Conservation (phyloP, 805 yeast genomes). For the Lachancea sp. region DNA sequence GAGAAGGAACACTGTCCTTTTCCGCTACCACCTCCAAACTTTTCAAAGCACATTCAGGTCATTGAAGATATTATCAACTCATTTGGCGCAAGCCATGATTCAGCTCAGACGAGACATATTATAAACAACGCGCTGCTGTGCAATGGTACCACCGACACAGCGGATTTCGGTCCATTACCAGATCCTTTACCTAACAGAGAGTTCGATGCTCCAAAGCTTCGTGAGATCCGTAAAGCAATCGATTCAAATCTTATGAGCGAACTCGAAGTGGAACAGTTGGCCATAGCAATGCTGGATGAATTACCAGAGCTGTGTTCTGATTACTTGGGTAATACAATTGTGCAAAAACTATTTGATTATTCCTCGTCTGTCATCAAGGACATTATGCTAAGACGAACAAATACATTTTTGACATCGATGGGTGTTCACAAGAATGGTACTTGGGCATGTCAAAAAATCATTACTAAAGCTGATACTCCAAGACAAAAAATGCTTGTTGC, state of each 20-base stretch:
- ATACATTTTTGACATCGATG: constrained; percentile 80
- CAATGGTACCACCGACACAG: constrained; percentile 39
- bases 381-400: constrained; percentile 69
- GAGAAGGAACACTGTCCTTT: constrained; percentile 35
- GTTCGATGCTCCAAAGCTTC: constrained; percentile 79
- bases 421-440: constrained; percentile 97
- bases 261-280: constrained; percentile 71
- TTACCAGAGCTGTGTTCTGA: constrained; percentile 88
- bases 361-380: constrained; percentile 67
- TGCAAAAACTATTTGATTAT: constrained; percentile 78
- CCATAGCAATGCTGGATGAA: constrained; percentile 78
- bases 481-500: constrained; percentile 62
- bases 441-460: constrained; percentile 97
- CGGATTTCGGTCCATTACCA: constrained; percentile 68
- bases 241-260: constrained; percentile 49
- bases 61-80: constrained; percentile 20
- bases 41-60: constrained; percentile 13
- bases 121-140: constrained; percentile 41
- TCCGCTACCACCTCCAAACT: constrained; percentile 29
- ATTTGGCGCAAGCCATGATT: constrained; percentile 21
- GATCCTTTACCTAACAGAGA: constrained; percentile 59
- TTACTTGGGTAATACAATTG: constrained; percentile 91
- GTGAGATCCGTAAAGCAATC: constrained; percentile 76
- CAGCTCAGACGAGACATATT: constrained; percentile 36
- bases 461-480: constrained; percentile 60